phyloP scores from a whole-genome alignment of 75 land plant species.

The Selaginella moellendorffii region DNA sequence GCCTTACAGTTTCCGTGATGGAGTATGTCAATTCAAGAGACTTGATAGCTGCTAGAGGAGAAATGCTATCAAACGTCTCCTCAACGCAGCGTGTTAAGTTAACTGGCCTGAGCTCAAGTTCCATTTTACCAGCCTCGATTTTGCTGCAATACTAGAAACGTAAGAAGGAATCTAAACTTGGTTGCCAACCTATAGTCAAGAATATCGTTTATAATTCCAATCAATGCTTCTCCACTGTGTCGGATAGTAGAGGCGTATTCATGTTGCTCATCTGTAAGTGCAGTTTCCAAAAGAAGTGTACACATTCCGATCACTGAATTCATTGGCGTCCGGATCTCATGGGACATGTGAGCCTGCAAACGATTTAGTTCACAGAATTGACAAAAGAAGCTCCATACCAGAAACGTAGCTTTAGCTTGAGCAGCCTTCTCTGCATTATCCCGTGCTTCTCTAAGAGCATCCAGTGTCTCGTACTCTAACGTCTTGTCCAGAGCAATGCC shows the following conservation, averaged over 20 bases:
- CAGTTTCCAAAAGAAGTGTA: slow-evolving; percentile 1
- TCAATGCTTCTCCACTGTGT: slow-evolving; percentile 3
- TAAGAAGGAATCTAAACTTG: too few species aligned
- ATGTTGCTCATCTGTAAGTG: slow-evolving; percentile 1
- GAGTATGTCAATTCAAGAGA: background rate
- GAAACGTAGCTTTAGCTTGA: background rate
- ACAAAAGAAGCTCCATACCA: background rate
- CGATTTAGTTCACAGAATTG: background rate
- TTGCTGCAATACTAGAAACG: slow-evolving; percentile 6
- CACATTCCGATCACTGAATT: slow-evolving; percentile 1
- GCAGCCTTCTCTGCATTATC: slow-evolving; percentile 1
- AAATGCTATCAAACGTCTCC: background rate
- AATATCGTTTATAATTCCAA: slow-evolving; percentile 4
- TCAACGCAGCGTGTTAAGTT: background rate
- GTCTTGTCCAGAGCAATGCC: slow-evolving; percentile 1
- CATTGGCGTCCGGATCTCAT: slow-evolving; percentile 1
- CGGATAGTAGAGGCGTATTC: slow-evolving; percentile 3
- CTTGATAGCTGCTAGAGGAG: background rate
- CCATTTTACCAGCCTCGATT: slow-evolving; percentile 9
- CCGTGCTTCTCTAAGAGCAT: slow-evolving; percentile 6
- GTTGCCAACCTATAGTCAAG: slow-evolving; percentile 2
- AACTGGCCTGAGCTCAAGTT: background rate
- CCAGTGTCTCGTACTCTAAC: background rate
- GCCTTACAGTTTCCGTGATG: background rate
- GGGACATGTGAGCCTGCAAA: slow-evolving; percentile 8